phyloP scores from a whole-genome alignment of 164 flowering plant genomes.

The Stephania yunnanensis region DNA sequence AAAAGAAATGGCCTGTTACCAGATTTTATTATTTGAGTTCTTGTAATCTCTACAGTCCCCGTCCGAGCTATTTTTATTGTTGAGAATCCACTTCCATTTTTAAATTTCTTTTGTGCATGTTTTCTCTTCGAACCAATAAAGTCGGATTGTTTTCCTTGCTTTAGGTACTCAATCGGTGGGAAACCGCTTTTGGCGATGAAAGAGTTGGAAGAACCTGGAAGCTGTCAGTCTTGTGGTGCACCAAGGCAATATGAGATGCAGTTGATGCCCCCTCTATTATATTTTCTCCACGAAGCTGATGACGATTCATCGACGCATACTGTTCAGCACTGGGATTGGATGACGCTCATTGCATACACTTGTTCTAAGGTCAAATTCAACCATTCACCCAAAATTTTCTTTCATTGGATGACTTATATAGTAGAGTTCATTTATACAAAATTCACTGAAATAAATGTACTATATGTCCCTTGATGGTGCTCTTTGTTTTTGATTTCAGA shows the following conservation, averaged over 20 bases:
- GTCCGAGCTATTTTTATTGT: too few relatives aligned
- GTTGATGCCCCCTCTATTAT: constrained; percentile 80
- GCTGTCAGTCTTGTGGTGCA: constrained; percentile 63
- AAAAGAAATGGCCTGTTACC: too few relatives aligned
- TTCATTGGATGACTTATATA: background rate
- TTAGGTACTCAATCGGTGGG: constrained; percentile 74
- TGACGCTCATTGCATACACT: constrained; percentile 73
- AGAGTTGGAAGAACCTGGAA: constrained; percentile 35
- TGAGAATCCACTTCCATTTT: background rate
- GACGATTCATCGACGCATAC: constrained; percentile 26
- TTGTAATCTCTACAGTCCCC: too few relatives aligned
- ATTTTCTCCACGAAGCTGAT: constrained; percentile 62
- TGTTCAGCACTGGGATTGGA: constrained; percentile 72
- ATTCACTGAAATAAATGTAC: background rate
- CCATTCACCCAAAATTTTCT: constrained; percentile 1
- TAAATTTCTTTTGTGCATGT: background rate
- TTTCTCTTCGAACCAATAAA: background rate
- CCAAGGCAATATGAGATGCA: constrained; percentile 78
- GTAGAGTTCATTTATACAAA: background rate
- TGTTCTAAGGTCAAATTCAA: constrained; percentile 58
- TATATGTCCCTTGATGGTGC: background rate
- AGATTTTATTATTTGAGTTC: too few relatives aligned
- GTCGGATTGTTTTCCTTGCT: background rate
- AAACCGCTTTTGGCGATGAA: constrained; percentile 59
- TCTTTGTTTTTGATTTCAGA: constrained; percentile 30